Conservation (phyloP, 129 eudicot species). For the sunflower (Helianthus annuus) region DNA sequence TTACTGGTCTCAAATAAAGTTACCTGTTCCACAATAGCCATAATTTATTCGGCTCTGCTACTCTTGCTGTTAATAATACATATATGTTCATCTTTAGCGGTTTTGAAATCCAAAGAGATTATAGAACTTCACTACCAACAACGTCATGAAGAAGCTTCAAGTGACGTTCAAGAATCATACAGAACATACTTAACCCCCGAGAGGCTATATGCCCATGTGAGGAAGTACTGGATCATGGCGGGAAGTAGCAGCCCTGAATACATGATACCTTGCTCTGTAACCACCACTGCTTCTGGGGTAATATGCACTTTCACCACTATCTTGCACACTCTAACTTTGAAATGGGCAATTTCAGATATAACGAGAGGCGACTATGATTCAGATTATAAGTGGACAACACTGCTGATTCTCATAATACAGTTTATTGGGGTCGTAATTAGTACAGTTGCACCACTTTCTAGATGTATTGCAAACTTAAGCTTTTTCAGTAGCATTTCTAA, state of each 20-base stretch:
- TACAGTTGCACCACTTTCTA: not conserved
- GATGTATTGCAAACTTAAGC: not conserved
- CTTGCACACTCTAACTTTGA: not conserved
- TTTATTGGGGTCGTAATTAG: not conserved
- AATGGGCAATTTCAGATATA: not conserved
- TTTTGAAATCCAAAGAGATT: not conserved
- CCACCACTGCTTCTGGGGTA: not conserved
- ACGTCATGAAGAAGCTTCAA: not conserved
- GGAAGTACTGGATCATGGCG: not conserved
- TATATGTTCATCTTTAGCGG: conserved; percentile 4
- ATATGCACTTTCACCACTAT: not conserved
- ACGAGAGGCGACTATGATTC: not conserved
- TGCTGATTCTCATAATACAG: not conserved
- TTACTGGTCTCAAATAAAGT: not conserved
- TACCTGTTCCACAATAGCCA: not conserved
- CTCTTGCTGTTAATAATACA: conserved; percentile 6
- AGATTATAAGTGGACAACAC: not conserved
- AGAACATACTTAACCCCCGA: not conserved
- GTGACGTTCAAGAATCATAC: not conserved
- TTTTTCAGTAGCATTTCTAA: not conserved
- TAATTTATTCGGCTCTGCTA: not conserved
- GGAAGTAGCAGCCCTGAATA: not conserved
- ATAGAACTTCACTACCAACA: conserved; percentile 8
- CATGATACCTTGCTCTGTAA: not conserved
- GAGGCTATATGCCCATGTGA: not conserved